Conservation (phyloP, 352 stramenopile species). For the Pythium rishiriense region DNA sequence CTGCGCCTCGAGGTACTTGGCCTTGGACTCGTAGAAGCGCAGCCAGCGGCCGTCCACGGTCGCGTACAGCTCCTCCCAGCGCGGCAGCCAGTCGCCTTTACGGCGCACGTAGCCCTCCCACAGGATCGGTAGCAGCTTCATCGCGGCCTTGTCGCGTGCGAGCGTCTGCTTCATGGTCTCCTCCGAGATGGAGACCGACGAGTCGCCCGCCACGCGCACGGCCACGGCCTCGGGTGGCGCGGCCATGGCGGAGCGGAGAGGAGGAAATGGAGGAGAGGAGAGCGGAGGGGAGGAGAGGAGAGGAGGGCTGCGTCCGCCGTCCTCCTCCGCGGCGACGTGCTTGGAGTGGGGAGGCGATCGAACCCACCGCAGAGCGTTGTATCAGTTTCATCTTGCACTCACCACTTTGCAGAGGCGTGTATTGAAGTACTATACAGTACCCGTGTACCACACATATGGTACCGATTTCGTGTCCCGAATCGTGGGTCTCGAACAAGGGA, state of each 20-base stretch:
- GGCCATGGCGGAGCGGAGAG: background rate
- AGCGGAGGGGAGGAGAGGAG: background rate
- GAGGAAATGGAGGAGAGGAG: background rate
- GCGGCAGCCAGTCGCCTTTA: slow-evolving; percentile 79
- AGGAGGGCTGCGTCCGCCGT: slow-evolving; percentile 1
- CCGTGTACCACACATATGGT: background rate
- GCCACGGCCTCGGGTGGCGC: slow-evolving; percentile 2
- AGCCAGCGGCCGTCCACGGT: slow-evolving; percentile 62
- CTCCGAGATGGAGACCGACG: slow-evolving; percentile 27
- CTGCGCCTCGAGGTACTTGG: slow-evolving; percentile 47
- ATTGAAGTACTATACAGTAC: slow-evolving; percentile 6
- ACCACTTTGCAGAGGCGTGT: slow-evolving; percentile 8
- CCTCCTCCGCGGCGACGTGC: background rate
- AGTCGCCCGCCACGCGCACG: slow-evolving; percentile 13
- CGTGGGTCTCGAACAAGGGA: background rate
- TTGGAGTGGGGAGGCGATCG: background rate
- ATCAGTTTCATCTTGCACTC: slow-evolving; percentile 19
- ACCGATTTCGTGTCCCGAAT: background rate
- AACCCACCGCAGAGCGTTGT: slow-evolving; percentile 5
- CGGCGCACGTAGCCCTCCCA: slow-evolving; percentile 65
- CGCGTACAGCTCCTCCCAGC: slow-evolving; percentile 73
- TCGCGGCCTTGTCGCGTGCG: slow-evolving; percentile 29
- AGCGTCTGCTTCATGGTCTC: slow-evolving; percentile 39
- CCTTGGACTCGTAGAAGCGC: slow-evolving; percentile 71
- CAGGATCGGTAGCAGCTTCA: slow-evolving; percentile 70